phyloP scores from a whole-genome alignment of 2,329 filamentous ascomycete species.

The Epichloe sibirici region DNA sequence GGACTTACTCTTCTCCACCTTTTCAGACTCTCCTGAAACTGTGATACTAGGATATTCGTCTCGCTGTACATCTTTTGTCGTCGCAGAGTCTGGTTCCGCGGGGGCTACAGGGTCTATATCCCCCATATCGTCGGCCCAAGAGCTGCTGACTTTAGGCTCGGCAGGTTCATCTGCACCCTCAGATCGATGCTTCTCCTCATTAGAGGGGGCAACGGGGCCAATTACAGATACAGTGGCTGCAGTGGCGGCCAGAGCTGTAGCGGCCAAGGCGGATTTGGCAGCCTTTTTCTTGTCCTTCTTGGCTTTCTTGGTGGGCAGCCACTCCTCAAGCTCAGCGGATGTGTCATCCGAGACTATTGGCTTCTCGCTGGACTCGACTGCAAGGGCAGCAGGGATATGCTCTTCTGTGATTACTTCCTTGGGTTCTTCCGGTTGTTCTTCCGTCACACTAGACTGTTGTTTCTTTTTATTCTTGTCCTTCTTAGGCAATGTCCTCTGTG shows the following conservation, averaged over 20 bases:
- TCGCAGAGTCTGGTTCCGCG: neutral
- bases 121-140: slow-evolving; percentile 10
- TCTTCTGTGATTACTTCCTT: neutral
- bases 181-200: slow-evolving; percentile 1
- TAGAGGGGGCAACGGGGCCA: neutral
- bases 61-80: neutral
- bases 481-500: slow-evolving; percentile 13
- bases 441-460: neutral
- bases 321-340: slow-evolving; percentile 6
- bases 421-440: neutral
- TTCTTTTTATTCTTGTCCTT: slow-evolving; percentile 17
- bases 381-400: neutral
- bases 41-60: slow-evolving; percentile 19
- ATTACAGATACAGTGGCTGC: neutral
- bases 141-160: neutral
- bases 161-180: neutral
- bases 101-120: neutral
- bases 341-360: slow-evolving; percentile 2
- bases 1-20: slow-evolving; percentile 18
- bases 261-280: slow-evolving; percentile 17
- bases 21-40: slow-evolving; percentile 29
- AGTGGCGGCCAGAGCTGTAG: slow-evolving; percentile 5
- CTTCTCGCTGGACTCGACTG: neutral
- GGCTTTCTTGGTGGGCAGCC: slow-evolving; percentile 12
- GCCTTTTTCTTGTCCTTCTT: slow-evolving; percentile 26